Conservation (phyloP, 83 land plant genomes). For the Picea abies region DNA sequence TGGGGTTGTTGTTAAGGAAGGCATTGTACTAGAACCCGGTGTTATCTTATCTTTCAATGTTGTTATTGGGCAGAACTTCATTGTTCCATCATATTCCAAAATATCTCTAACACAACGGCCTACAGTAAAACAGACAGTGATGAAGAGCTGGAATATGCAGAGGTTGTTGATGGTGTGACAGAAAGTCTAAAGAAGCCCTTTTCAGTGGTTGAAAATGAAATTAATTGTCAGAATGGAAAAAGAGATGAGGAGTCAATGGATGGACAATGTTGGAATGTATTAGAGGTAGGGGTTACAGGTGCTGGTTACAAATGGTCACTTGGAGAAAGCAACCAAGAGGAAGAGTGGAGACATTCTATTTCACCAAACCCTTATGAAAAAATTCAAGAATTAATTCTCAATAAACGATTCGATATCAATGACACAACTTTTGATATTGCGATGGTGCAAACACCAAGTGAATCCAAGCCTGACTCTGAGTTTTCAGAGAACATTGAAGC, state of each 20-base stretch:
- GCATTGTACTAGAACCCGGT: slow-evolving; percentile 18
- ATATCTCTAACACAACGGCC: no score
- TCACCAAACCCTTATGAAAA: slow-evolving; percentile 79
- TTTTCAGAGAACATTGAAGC: no score
- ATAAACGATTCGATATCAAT: slow-evolving; percentile 38
- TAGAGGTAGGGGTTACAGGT: slow-evolving; percentile 39
- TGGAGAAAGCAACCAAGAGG: slow-evolving; percentile 69
- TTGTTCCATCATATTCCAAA: no score
- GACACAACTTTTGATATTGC: slow-evolving; percentile 28
- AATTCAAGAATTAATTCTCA: slow-evolving; percentile 40
- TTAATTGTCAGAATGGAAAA: no score
- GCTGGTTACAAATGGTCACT: slow-evolving; percentile 84
- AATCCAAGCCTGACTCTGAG: slow-evolving; percentile 30
- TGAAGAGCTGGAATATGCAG: no score
- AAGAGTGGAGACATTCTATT: slow-evolving; percentile 94
- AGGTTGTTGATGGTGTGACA: no score
- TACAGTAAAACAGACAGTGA: no score
- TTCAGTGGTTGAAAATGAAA: no score
- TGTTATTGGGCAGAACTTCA: no score
- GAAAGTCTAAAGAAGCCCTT: no score
- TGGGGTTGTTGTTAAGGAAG: slow-evolving; percentile 65
- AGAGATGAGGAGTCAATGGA: no score
- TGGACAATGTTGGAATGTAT: no score
- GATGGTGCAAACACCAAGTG: slow-evolving; percentile 45
- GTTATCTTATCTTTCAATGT: slow-evolving; percentile 14